Conservation (phyloP, 768 basidiomycete species). For the Ephemerocybe angulata region DNA sequence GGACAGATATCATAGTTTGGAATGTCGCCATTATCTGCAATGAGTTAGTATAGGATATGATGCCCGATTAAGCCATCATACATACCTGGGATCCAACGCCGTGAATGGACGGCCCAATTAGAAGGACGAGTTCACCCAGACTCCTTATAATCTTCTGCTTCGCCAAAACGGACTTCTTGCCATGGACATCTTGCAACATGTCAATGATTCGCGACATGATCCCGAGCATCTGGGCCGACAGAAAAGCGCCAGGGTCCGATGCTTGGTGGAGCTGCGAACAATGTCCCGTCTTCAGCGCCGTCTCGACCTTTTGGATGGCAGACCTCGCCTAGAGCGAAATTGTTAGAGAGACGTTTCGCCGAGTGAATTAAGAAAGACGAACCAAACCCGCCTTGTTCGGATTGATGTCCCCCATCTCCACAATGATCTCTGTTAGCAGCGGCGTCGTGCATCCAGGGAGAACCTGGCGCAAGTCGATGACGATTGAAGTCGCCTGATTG, state of each 20-base stretch:
- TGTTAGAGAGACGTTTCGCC: too few relatives aligned
- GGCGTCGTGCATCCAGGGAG: constrained; percentile 66
- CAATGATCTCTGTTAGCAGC: constrained; percentile 70
- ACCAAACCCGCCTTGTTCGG: constrained; percentile 42
- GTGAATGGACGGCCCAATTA: constrained; percentile 67
- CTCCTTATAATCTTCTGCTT: constrained; percentile 81
- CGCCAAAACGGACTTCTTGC: constrained; percentile 61
- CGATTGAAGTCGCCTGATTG: constrained; percentile 38
- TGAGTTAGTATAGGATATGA: neutral
- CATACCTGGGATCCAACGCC: constrained; percentile 85
- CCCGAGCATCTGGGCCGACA: constrained; percentile 78
- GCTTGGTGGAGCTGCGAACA: constrained; percentile 24
- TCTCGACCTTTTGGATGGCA: constrained; percentile 42
- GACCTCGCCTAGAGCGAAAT: constrained; percentile 31
- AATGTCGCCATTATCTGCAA: constrained; percentile 91
- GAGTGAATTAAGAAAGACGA: constrained; percentile 6
- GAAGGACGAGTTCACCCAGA: constrained; percentile 65
- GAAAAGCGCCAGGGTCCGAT: constrained; percentile 50
- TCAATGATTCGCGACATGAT: constrained; percentile 84
- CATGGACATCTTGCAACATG: constrained; percentile 78
- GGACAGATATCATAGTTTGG: constrained; percentile 79
- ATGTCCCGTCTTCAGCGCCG: constrained; percentile 36
- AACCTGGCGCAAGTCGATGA: constrained; percentile 44
- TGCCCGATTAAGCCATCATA: neutral
- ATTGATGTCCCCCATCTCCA: constrained; percentile 73